Percentiles rank a stretch among this genome's conserved stretches.
phyloP scores from a whole-genome alignment of 352 stramenopile genomes.

The Paralagenidium karlingii region DNA sequence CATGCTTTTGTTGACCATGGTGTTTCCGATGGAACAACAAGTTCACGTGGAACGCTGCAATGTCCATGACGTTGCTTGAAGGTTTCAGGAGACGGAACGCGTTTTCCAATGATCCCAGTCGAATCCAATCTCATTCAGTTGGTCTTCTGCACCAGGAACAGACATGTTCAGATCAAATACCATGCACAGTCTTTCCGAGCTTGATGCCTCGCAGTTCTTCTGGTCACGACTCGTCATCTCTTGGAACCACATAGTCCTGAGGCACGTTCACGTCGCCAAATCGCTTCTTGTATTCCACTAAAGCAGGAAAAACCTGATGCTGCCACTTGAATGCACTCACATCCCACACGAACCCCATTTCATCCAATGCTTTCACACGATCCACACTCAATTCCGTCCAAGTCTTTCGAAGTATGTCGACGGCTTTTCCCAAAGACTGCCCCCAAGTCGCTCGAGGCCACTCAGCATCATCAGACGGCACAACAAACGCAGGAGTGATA shows the following conservation, averaged over 20 bases:
- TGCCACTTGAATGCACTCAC: constrained; percentile 42
- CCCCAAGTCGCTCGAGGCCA: constrained; percentile 84
- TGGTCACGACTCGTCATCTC: constrained; percentile 65
- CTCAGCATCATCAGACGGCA: constrained; percentile 45
- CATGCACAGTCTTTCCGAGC: constrained; percentile 78
- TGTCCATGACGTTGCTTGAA: constrained; percentile 37
- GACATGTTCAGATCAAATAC: constrained; percentile 26
- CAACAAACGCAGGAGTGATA: constrained; percentile 67
- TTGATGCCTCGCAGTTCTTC: constrained; percentile 74
- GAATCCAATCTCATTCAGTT: constrained; percentile 6
- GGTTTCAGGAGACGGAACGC: constrained; percentile 8
- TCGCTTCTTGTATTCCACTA: constrained; percentile 74
- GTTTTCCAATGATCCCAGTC: background rate
- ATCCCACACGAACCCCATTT: constrained; percentile 56
- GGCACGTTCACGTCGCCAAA: constrained; percentile 71
- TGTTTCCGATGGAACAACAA: constrained; percentile 37
- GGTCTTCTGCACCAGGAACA: constrained; percentile 19
- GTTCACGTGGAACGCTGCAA: constrained; percentile 32
- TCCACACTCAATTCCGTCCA: constrained; percentile 12
- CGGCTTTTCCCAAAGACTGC: constrained; percentile 80
- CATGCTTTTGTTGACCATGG: constrained; percentile 40
- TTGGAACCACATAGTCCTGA: constrained; percentile 57
- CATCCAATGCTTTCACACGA: constrained; percentile 22
- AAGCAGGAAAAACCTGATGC: constrained; percentile 21
- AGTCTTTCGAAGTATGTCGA: constrained; percentile 82